These are phyloP conservation scores for Pneumocystis wakefieldiae DNA, from an alignment of 1,139 yeast species.

Conservation along the genomic window DNA sequence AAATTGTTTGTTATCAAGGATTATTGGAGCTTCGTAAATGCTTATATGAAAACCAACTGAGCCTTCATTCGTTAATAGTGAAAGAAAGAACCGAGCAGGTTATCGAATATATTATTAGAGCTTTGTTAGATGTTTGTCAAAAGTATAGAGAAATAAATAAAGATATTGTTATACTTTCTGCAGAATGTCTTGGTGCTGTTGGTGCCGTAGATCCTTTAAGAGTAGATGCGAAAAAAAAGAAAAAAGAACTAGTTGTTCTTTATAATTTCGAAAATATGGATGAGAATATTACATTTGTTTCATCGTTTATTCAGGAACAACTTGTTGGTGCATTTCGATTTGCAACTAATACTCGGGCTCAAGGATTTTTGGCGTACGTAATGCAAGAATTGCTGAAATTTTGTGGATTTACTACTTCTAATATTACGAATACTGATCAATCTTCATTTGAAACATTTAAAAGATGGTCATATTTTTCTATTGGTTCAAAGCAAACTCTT, in stretches of 20 bases:
- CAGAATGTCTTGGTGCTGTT: slow-evolving; percentile 55
- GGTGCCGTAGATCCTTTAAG: slow-evolving; percentile 68
- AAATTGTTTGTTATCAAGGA: slow-evolving; percentile 65
- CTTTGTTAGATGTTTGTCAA: slow-evolving; percentile 45
- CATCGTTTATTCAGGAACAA: slow-evolving; percentile 49
- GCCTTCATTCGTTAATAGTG: slow-evolving; percentile 28
- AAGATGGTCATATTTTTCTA: slow-evolving; percentile 50
- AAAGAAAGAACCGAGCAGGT: slow-evolving; percentile 21
- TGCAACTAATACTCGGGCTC: slow-evolving; percentile 73
- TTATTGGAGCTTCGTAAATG: slow-evolving; percentile 48
- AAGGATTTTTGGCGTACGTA: slow-evolving; percentile 69
- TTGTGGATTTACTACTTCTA: slow-evolving; percentile 36
- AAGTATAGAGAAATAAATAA: slow-evolving; percentile 38
- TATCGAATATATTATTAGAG: slow-evolving; percentile 36
- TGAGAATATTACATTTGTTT: slow-evolving; percentile 52
- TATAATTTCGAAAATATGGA: slow-evolving; percentile 45
- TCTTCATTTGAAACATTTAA: slow-evolving; percentile 17
- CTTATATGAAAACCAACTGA: slow-evolving; percentile 34
- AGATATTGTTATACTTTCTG: slow-evolving; percentile 42
- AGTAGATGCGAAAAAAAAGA: slow-evolving; percentile 35
- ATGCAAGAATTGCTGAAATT: slow-evolving; percentile 73
- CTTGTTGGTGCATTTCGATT: slow-evolving; percentile 78
- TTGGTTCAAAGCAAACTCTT: slow-evolving; percentile 56
- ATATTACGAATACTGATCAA: slow-evolving; percentile 17
- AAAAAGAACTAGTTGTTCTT: slow-evolving; percentile 34